Evolutionary conservation across 345 rosid genomes (phyloP).

Genomic region (Rhizophora mangle): DNA sequence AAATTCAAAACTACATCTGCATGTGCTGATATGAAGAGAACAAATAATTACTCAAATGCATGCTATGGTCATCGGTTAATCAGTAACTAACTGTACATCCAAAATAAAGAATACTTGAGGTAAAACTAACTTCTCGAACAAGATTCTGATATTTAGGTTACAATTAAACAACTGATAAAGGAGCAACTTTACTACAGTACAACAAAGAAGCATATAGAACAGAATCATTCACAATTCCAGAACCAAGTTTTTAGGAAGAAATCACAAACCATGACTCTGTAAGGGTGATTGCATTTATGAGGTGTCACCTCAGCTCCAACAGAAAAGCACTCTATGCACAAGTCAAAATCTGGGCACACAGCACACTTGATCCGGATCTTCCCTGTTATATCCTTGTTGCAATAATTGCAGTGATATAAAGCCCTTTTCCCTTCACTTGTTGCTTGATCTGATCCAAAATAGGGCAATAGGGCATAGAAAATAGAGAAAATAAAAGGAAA

Average conservation of each 20-base stretch:
- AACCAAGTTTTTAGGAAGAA: slow-evolving; percentile 10
- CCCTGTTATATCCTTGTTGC: slow-evolving; percentile 85
- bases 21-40: not conserved
- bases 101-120: too few relatives aligned
- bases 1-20: not conserved
- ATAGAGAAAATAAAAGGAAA: not conserved
- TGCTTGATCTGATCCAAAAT: slow-evolving; percentile 40
- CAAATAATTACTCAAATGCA: too few relatives aligned
- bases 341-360: slow-evolving; percentile 90
- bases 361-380: slow-evolving; percentile 92
- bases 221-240: not conserved
- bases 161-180: not conserved
- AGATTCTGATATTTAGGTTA: not conserved
- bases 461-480: slow-evolving; percentile 9
- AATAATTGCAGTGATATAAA: slow-evolving; percentile 82
- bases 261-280: slow-evolving; percentile 87
- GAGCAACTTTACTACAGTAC: not conserved
- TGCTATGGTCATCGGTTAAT: too few relatives aligned
- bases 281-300: slow-evolving; percentile 77
- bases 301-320: slow-evolving; percentile 93
- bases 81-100: too few relatives aligned
- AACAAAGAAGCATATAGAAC: not conserved
- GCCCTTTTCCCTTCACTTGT: slow-evolving; percentile 46
- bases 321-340: slow-evolving; percentile 90
- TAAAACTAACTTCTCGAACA: not conserved